Evolutionary conservation across 495 filamentous ascomycete genomes (phyloP).

Genomic region (Rostrohypoxylon terebratum): DNA sequence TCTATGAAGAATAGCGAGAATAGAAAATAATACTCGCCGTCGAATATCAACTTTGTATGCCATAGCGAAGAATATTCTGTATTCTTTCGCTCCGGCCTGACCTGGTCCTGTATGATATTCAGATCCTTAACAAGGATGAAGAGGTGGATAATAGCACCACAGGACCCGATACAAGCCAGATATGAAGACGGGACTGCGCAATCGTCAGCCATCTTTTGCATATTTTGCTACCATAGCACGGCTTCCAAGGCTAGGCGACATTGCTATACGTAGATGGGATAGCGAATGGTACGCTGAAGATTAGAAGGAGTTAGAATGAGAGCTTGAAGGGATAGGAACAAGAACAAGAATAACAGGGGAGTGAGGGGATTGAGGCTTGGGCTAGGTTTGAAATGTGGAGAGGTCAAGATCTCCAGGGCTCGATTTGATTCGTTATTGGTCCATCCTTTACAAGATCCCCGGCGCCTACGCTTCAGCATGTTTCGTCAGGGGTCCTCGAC

Average conservation of each 20-base stretch:
- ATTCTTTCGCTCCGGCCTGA: conserved; percentile 11
- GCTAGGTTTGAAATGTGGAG: conserved; percentile 40
- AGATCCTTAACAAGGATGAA: conserved; percentile 37
- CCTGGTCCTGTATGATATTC: conserved; percentile 40
- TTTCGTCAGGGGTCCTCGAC: conserved; percentile 54
- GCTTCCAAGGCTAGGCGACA: conserved; percentile 42
- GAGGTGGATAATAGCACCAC: conserved; percentile 58
- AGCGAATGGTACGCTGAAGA: conserved; percentile 30
- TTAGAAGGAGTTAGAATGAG: conserved; percentile 6
- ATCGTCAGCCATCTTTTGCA: conserved; percentile 17
- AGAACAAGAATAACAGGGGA: conserved; percentile 8
- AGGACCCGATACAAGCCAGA: conserved; percentile 29
- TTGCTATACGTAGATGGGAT: conserved; percentile 38
- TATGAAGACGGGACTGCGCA: conserved; percentile 26
- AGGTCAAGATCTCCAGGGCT: conserved; percentile 6
- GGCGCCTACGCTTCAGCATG: conserved; percentile 50
- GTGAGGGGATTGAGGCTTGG: conserved; percentile 41
- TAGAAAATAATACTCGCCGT: conserved; percentile 15
- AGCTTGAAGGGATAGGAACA: conserved; percentile 1
- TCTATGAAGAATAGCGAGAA: neutral
- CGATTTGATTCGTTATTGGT: conserved; percentile 22
- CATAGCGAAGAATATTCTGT: conserved; percentile 3
- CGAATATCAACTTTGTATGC: neutral
- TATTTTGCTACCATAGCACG: conserved; percentile 35
- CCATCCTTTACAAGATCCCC: conserved; percentile 14